Evolutionary conservation across 176 grass and related monocot genomes (phyloP).

Genomic region (Triticum dicoccoides): DNA sequence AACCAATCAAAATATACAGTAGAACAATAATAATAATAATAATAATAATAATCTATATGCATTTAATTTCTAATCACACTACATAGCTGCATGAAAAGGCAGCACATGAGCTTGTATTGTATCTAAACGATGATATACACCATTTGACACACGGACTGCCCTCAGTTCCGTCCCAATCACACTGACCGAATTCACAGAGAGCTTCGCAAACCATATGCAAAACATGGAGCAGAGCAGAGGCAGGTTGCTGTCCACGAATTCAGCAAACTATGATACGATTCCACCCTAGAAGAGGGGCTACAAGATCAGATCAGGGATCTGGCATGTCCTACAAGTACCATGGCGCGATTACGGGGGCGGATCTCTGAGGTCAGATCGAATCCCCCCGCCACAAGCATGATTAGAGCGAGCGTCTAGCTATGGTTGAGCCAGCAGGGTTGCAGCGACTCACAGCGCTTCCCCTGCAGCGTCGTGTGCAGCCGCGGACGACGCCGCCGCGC

Average conservation of each 20-base stretch:
- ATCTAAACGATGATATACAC: background rate
- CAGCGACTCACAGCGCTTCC: slow-evolving; percentile 41
- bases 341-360: background rate
- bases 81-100: background rate
- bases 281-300: background rate
- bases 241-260: background rate
- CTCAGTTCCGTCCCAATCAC: background rate
- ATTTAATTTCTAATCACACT: background rate
- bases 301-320: background rate
- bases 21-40: background rate
- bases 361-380: background rate
- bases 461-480: slow-evolving; percentile 31
- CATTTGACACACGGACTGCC: background rate
- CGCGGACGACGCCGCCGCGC: slow-evolving; percentile 6
- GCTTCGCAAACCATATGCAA: background rate
- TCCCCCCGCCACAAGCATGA: background rate
- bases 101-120: background rate
- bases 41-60: background rate
- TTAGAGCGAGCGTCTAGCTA: background rate
- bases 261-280: background rate
- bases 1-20: background rate
- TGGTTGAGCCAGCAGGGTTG: background rate
- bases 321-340: no score
- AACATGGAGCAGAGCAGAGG: background rate
- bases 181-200: background rate